These are phyloP conservation scores for Pyronema domesticum DNA, from an alignment of 495 filamentous ascomycete species.

Conservation along the genomic window DNA sequence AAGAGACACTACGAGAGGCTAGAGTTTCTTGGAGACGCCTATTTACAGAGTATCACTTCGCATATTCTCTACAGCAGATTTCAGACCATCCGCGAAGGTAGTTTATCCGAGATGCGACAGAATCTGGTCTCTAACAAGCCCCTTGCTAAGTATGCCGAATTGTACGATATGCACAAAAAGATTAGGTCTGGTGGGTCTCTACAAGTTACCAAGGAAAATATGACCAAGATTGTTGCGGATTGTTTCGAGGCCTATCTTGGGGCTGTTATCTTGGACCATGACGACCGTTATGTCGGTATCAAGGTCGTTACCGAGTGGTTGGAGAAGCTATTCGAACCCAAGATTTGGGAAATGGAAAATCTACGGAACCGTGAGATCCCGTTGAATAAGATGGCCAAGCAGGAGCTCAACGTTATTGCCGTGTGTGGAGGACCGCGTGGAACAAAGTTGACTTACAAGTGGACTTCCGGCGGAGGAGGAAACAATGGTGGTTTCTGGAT, in stretches of 20 bases:
- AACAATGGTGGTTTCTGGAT: conserved; percentile 24
- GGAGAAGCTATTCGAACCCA: conserved; percentile 15
- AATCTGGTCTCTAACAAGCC: conserved; percentile 22
- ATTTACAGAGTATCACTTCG: conserved; percentile 41
- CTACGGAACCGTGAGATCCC: conserved; percentile 5
- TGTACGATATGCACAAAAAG: conserved; percentile 17
- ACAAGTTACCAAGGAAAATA: conserved; percentile 6
- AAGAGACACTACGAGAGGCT: conserved; percentile 32
- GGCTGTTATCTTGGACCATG: conserved; percentile 16
- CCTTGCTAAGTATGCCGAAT: conserved; percentile 13
- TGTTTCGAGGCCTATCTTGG: conserved; percentile 25
- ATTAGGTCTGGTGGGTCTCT: conserved; percentile 14
- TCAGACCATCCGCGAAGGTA: conserved; percentile 15
- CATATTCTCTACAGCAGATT: conserved; percentile 32
- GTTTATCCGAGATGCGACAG: conserved; percentile 22
- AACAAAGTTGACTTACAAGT: conserved; percentile 16
- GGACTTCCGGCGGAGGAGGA: conserved; percentile 19
- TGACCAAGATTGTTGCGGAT: conserved; percentile 20
- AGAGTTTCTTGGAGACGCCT: conserved; percentile 45
- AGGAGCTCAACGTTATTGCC: conserved; percentile 17
- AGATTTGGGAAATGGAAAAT: conserved; percentile 15
- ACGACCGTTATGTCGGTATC: conserved; percentile 7
- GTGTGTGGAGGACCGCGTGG: conserved; percentile 9
- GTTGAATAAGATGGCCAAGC: conserved; percentile 23
- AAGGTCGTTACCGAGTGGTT: conserved; percentile 13